phyloP scores from a whole-genome alignment of 2,329 filamentous ascomycete species.

The Cordyceps militaris region DNA sequence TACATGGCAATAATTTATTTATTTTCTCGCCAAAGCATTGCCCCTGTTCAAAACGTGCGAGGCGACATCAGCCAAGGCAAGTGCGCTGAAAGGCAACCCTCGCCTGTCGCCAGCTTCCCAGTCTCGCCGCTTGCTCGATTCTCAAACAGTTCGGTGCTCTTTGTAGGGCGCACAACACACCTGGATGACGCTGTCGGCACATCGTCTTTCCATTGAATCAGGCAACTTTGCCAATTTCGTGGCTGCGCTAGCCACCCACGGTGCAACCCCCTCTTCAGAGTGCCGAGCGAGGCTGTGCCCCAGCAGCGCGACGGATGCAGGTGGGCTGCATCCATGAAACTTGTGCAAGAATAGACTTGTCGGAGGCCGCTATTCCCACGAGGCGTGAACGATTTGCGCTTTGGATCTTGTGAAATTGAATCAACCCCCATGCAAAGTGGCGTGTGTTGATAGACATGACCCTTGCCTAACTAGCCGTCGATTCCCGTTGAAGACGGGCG shows the following conservation, averaged over 20 bases:
- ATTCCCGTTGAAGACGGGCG: no score
- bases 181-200: neutral
- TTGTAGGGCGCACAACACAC: neutral
- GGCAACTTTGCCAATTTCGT: constrained; percentile 4
- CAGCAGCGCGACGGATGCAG: neutral
- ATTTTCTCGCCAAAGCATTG: no score
- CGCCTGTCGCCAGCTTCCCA: no score
- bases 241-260: neutral
- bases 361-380: neutral
- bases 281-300: constrained; percentile 1
- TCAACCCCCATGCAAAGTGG: no score
- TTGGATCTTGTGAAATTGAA: neutral
- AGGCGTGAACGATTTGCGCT: no score
- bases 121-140: neutral
- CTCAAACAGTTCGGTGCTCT: neutral
- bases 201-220: constrained; percentile 1
- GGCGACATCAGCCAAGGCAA: no score
- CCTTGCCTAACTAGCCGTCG: no score
- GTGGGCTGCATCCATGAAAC: constrained; percentile 5
- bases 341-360: neutral
- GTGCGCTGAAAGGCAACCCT: no score
- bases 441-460: no score
- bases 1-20: no score
- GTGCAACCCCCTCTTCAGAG: neutral
- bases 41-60: no score